phyloP scores from a whole-genome alignment of 805 yeast species.

The Lipomyces japonicus region DNA sequence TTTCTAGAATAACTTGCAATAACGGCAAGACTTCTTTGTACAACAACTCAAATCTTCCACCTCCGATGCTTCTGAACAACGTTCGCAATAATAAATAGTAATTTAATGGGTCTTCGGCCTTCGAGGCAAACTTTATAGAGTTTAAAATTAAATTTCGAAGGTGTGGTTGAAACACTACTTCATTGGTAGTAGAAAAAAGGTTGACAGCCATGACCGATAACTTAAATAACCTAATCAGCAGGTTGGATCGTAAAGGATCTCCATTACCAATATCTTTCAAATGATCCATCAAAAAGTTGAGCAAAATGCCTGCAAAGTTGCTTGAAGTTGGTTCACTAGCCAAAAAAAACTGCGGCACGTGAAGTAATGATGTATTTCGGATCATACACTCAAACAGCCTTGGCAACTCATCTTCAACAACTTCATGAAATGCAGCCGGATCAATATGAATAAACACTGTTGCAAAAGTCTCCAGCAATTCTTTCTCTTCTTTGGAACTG shows the following conservation, averaged over 20 bases:
- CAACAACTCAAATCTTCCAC: slow-evolving; percentile 89
- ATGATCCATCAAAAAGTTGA: slow-evolving; percentile 69
- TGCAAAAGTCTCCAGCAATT: slow-evolving; percentile 91
- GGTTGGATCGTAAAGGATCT: slow-evolving; percentile 70
- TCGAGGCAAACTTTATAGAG: slow-evolving; percentile 72
- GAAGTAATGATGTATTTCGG: slow-evolving; percentile 77
- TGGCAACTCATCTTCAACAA: slow-evolving; percentile 74
- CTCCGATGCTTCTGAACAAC: slow-evolving; percentile 89
- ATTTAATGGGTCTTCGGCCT: slow-evolving; percentile 84
- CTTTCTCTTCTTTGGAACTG: slow-evolving; percentile 89
- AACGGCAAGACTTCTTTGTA: slow-evolving; percentile 92
- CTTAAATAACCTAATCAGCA: slow-evolving; percentile 81
- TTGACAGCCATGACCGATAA: slow-evolving; percentile 94
- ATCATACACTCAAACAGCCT: slow-evolving; percentile 74
- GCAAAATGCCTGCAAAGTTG: slow-evolving; percentile 78
- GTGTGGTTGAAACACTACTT: slow-evolving; percentile 82
- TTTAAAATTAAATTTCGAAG: slow-evolving; percentile 76
- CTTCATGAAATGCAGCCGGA: slow-evolving; percentile 92
- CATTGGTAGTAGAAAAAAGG: slow-evolving; percentile 79
- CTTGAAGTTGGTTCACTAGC: slow-evolving; percentile 95
- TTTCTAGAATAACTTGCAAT: slow-evolving; percentile 78
- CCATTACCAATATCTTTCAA: slow-evolving; percentile 76
- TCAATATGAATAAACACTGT: slow-evolving; percentile 91
- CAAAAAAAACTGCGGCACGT: slow-evolving; percentile 87
- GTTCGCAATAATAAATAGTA: slow-evolving; percentile 86